These are phyloP conservation scores for Aureobasidium sp. DNA, from an alignment of 2,329 filamentous ascomycete genomes.

Conservation along the genomic window DNA sequence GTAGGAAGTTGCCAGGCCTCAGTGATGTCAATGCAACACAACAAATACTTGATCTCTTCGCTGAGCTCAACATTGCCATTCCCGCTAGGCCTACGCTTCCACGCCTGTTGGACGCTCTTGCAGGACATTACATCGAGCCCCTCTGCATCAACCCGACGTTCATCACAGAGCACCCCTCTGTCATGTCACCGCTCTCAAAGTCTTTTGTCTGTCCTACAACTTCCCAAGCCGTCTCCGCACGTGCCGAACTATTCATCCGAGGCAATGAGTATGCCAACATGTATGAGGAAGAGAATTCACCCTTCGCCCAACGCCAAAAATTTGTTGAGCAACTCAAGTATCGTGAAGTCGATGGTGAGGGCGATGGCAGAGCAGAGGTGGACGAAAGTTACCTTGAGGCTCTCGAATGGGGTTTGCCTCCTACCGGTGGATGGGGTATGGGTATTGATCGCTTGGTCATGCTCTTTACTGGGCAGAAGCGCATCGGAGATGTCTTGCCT, in stretches of 20 bases:
- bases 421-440: constrained; percentile 94
- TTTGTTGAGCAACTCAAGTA: constrained; percentile 54
- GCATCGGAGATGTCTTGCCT: constrained; percentile 77
- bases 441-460: constrained; percentile 88
- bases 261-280: constrained; percentile 85
- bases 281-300: constrained; percentile 97
- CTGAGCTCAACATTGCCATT: constrained; percentile 41
- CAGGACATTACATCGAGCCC: constrained; percentile 69
- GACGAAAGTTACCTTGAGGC: constrained; percentile 82
- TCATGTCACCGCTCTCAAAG: constrained; percentile 86
- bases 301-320: constrained; percentile 76
- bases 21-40: constrained; percentile 47
- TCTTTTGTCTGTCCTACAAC: constrained; percentile 64
- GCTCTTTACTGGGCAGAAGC: constrained; percentile 71
- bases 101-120: constrained; percentile 75
- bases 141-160: constrained; percentile 68
- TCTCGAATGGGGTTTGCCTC: constrained; percentile 83
- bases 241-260: constrained; percentile 37
- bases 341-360: constrained; percentile 35
- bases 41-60: constrained; percentile 52
- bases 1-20: constrained; percentile 49
- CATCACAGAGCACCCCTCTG: constrained; percentile 82
- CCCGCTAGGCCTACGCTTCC: constrained; percentile 53
- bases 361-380: constrained; percentile 43
- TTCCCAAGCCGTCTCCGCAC: constrained; percentile 46